phyloP scores from a whole-genome alignment of 2,329 filamentous ascomycete genomes.

The Botryotinia calthae region DNA sequence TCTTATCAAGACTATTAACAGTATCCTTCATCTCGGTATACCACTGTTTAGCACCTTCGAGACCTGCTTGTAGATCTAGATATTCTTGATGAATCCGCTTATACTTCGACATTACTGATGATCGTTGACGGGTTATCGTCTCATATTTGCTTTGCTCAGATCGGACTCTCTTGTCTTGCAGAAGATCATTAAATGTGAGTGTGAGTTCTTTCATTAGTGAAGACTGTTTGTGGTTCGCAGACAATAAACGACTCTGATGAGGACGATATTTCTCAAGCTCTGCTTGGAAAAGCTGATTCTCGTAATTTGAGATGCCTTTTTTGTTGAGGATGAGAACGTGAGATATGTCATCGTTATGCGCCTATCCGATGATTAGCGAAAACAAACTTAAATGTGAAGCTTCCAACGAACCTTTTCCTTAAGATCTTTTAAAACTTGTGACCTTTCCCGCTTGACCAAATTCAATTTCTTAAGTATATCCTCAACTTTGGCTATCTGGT shows the following conservation, averaged over 20 bases:
- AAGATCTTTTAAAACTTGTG: constrained; percentile 90
- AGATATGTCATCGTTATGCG: constrained; percentile 94
- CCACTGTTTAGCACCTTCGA: constrained; percentile 86
- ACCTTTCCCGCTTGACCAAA: constrained; percentile 85
- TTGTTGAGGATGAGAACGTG: constrained; percentile 97
- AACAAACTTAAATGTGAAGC: neutral
- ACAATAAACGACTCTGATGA: constrained; percentile 84
- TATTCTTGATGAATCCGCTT: constrained; percentile 91
- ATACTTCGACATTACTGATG: constrained; percentile 79
- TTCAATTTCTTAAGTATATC: constrained; percentile 88
- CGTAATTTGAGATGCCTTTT: constrained; percentile 89
- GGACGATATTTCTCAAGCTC: constrained; percentile 97
- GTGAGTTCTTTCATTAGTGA: constrained; percentile 94
- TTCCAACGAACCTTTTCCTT: constrained; percentile 86
- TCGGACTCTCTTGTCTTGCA: constrained; percentile 91
- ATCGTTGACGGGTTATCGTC: constrained; percentile 76
- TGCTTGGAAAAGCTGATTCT: constrained; percentile 87
- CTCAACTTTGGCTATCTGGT: constrained; percentile 87
- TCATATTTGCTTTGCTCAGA: constrained; percentile 97
- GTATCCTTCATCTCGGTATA: constrained; percentile 96
- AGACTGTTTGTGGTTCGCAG: constrained; percentile 93
- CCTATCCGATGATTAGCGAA: constrained; percentile 50
- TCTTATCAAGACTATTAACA: constrained; percentile 87
- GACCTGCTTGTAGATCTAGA: constrained; percentile 79
- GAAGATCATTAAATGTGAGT: constrained; percentile 75